Conservation (phyloP, 768 basidiomycete species). For the Heimioporus sp. region DNA sequence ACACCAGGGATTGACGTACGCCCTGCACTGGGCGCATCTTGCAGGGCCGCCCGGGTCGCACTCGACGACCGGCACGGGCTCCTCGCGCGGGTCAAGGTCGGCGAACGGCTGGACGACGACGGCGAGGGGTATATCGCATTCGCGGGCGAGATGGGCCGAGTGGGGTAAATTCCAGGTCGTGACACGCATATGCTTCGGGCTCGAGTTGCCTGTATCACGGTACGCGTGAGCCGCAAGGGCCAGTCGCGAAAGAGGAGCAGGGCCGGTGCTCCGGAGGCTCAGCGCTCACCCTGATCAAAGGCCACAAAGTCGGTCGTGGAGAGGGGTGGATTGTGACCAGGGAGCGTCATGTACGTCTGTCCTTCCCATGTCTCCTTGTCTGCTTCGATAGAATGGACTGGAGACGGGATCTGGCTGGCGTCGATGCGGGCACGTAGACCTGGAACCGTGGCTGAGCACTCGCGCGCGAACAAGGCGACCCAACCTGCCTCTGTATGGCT, state of each 20-base stretch:
- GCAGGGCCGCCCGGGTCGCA: slow-evolving; percentile 72
- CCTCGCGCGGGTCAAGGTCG: slow-evolving; percentile 73
- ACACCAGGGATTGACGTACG: slow-evolving; percentile 94
- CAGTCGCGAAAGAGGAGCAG: too few relatives aligned
- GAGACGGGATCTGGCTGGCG: slow-evolving; percentile 88
- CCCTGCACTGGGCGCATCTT: slow-evolving; percentile 81
- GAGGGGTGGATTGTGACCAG: slow-evolving; percentile 67
- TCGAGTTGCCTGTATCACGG: slow-evolving; percentile 67
- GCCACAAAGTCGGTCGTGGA: slow-evolving; percentile 85
- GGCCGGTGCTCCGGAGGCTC: neutral
- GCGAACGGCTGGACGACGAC: slow-evolving; percentile 91
- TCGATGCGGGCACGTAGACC: slow-evolving; percentile 84
- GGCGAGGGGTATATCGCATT: slow-evolving; percentile 83
- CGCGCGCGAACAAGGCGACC: neutral
- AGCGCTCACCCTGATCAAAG: slow-evolving; percentile 78
- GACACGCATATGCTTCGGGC: slow-evolving; percentile 85
- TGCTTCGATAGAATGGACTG: slow-evolving; percentile 70
- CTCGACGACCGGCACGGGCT: slow-evolving; percentile 75
- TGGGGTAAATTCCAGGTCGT: slow-evolving; percentile 89
- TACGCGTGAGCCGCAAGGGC: slow-evolving; percentile 11
- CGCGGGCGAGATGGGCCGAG: slow-evolving; percentile 71
- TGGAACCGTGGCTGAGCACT: slow-evolving; percentile 25
- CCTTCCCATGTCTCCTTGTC: slow-evolving; percentile 81
- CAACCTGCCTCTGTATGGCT: slow-evolving; percentile 41
- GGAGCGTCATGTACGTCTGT: slow-evolving; percentile 63